phyloP scores from a whole-genome alignment of 2,329 filamentous ascomycete genomes.

The Pestalotiopsis sp. region DNA sequence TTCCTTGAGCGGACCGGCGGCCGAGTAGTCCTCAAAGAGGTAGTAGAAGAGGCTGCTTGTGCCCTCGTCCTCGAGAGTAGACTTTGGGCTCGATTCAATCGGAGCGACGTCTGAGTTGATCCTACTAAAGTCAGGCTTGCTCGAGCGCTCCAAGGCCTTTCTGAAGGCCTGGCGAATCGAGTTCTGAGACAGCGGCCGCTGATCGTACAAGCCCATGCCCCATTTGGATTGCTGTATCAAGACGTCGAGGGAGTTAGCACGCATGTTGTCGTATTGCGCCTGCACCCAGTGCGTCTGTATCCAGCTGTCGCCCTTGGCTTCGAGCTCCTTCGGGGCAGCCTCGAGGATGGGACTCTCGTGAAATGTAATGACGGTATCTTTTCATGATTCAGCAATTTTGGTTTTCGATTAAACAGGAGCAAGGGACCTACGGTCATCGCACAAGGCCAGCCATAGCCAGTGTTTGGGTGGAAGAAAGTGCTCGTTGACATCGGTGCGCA shows the following conservation, averaged over 20 bases:
- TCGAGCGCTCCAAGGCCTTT: constrained; percentile 38
- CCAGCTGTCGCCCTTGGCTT: constrained; percentile 26
- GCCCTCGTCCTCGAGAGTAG: constrained; percentile 44
- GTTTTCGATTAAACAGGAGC: background rate
- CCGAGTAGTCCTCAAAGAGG: constrained; percentile 67
- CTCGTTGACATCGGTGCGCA: constrained; percentile 26
- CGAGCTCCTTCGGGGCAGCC: constrained; percentile 27
- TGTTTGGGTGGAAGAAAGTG: constrained; percentile 42
- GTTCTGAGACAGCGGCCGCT: constrained; percentile 44
- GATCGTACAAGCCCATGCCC: constrained; percentile 39
- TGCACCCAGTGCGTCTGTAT: constrained; percentile 22
- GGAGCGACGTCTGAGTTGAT: constrained; percentile 24
- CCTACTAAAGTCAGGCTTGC: constrained; percentile 28
- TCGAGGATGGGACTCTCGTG: constrained; percentile 57
- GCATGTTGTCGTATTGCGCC: constrained; percentile 36
- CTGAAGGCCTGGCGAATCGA: constrained; percentile 32
- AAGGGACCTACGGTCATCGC: constrained; percentile 57
- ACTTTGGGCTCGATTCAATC: constrained; percentile 16
- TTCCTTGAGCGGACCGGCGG: constrained; percentile 55
- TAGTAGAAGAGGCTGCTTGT: constrained; percentile 68
- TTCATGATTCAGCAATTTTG: constrained; percentile 18
- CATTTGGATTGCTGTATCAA: constrained; percentile 40
- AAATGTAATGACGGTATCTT: constrained; percentile 71
- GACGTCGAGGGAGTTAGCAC: constrained; percentile 40
- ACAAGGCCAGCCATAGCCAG: constrained; percentile 75